Evolutionary conservation across 202 grass and related monocot species (phyloP), one percentile per base, ranked within the genome.

Genomic region (Schoenoplectus tabernaemontani): DNA sequence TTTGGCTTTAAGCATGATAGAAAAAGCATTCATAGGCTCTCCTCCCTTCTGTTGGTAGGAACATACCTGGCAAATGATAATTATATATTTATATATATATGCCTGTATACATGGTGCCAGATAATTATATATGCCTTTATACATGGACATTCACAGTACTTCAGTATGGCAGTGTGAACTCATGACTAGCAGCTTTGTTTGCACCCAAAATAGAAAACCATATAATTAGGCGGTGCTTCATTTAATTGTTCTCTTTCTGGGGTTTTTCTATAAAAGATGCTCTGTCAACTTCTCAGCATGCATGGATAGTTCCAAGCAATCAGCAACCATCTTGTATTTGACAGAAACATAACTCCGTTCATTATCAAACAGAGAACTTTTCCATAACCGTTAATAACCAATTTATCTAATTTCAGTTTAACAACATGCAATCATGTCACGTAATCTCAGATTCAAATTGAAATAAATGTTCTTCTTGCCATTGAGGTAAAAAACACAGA

Each of bases 41-140:
- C 57, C 37, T 33, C 61, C 30, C 42, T 36, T 80, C 39, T 66
- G 23, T 20, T 64, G 60, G 17, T 64, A 64, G 57, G 9, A 80
- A 79, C 58, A 79, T 79, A 63, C 11, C 71, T 76, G 71, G 47
- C 48, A 76, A 75, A 36, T 54, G 16, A 8, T 76, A 76, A 76
- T 76, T 23, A 69, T 69, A 39, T 28, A 28, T 28, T 28, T 42
- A 23, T 68, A n/a, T 42, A 23, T 68, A n/a, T 16, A 19, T 30
- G 33, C 28, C 26, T 62, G 26, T 62, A 33, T 62, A 4, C 15
- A 62, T 32, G 12, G 11, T 28, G 28, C 28, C 28, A 28, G 16
- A 8, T 76, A 76, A 76, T 76, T 42, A 23, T 68, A n/a, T 16
- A 19, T 30, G 33, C 28, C 26, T 62, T 10, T 62, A 33, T 62